Evolutionary conservation across 495 filamentous ascomycete genomes (phyloP).

Genomic region (Podospora tetraspora): DNA sequence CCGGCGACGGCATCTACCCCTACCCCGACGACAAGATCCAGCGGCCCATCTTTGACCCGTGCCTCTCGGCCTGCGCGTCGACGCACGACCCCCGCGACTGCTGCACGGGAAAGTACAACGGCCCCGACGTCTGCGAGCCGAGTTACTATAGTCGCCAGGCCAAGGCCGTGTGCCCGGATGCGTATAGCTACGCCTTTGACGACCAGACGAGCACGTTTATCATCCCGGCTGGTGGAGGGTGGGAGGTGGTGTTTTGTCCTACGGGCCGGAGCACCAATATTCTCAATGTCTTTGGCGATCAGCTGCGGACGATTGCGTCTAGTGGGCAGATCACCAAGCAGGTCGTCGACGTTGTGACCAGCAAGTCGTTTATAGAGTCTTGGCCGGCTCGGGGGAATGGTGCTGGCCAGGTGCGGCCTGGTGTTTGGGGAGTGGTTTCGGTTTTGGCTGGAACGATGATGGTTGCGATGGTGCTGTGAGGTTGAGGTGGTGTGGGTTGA

Average conservation of each 20-base stretch:
- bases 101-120: slow-evolving; percentile 59
- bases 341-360: slow-evolving; percentile 16
- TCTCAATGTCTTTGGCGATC: slow-evolving; percentile 43
- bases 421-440: not conserved
- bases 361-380: slow-evolving; percentile 27
- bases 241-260: slow-evolving; percentile 73
- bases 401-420: not conserved
- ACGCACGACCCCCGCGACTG: slow-evolving; percentile 56
- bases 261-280: slow-evolving; percentile 65
- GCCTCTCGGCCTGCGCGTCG: slow-evolving; percentile 62
- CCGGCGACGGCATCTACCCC: slow-evolving; percentile 63
- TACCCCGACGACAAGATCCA: slow-evolving; percentile 66
- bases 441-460: not conserved
- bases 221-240: slow-evolving; percentile 64
- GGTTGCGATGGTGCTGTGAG: not conserved
- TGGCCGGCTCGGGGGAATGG: not conserved
- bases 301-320: slow-evolving; percentile 35
- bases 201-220: slow-evolving; percentile 72
- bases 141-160: slow-evolving; percentile 56
- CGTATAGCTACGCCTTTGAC: slow-evolving; percentile 76
- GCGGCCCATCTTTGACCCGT: slow-evolving; percentile 66
- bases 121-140: slow-evolving; percentile 54
- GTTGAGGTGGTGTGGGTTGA: not conserved
- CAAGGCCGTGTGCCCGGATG: slow-evolving; percentile 74
- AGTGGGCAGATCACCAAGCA: slow-evolving; percentile 16